Evolutionary conservation across 441 rosid species (phyloP).

Genomic region (Arabidopsis hybrid): DNA sequence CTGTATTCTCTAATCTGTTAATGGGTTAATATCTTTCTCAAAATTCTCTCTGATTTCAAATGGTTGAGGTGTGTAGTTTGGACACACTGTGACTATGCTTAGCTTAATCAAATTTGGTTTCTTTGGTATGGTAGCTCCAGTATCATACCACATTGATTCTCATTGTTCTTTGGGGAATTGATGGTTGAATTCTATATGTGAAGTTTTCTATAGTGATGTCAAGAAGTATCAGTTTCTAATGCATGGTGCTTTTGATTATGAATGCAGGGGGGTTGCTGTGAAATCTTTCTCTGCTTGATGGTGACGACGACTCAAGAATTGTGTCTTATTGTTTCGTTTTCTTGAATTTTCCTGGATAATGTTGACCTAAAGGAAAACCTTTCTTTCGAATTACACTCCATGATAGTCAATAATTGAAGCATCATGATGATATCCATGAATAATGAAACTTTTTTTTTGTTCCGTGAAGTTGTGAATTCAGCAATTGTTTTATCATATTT

Average conservation of each 20-base stretch:
- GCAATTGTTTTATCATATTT: not conserved
- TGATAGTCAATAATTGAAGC: constrained; percentile 34
- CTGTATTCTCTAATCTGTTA: not conserved
- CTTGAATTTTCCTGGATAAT: constrained; percentile 35
- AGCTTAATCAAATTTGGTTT: constrained; percentile 2
- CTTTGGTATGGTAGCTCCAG: not conserved
- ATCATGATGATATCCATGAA: constrained; percentile 36
- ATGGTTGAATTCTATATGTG: not conserved
- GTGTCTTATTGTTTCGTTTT: constrained; percentile 31
- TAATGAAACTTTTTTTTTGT: constrained; percentile 7
- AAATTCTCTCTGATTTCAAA: not conserved
- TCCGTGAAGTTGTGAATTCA: constrained; percentile 9
- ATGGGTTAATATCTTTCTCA: not conserved
- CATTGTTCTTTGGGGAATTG: constrained; percentile 1
- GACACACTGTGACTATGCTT: not conserved
- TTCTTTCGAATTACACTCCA: constrained; percentile 32
- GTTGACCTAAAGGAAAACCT: constrained; percentile 24
- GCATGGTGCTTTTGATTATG: constrained; percentile 17
- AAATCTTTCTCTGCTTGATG: constrained; percentile 35
- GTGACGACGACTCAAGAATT: constrained; percentile 37
- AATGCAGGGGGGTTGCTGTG: constrained; percentile 32
- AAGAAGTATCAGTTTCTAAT: not conserved
- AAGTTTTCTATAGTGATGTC: not conserved
- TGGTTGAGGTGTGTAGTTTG: not conserved
- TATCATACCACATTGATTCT: not conserved